Evolutionary conservation across 306 rosid species (phyloP).

Genomic region (Cicer pinnatifidum): DNA sequence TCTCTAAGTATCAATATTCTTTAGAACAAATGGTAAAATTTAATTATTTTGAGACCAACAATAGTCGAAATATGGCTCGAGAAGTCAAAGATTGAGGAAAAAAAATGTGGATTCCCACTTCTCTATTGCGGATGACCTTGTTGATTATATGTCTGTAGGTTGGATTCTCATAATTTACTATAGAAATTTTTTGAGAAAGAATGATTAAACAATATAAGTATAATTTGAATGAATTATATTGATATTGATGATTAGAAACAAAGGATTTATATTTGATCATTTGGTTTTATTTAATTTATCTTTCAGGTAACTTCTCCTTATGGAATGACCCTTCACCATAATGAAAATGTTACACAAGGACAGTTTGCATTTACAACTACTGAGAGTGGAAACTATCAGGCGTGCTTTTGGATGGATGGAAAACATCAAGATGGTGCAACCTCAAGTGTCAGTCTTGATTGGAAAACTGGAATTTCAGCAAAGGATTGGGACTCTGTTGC

Average conservation of each 20-base stretch:
- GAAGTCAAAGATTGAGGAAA: no score
- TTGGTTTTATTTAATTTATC: not conserved
- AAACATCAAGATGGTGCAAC: conserved; percentile 40
- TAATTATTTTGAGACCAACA: no score
- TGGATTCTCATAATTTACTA: no score
- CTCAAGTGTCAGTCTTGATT: conserved; percentile 50
- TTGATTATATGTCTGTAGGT: no score
- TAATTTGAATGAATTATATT: not conserved
- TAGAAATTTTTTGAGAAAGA: no score
- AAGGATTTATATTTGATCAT: conserved; percentile 2
- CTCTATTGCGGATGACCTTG: no score
- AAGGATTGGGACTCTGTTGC: conserved; percentile 64
- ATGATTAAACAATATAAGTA: not conserved
- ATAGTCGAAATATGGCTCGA: no score
- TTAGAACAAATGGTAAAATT: no score
- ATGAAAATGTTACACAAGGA: conserved; percentile 58
- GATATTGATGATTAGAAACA: not conserved
- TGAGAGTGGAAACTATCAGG: conserved; percentile 55
- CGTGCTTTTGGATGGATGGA: conserved; percentile 53
- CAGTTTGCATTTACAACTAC: conserved; percentile 60
- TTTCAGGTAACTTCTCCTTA: conserved; percentile 58
- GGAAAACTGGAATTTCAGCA: conserved; percentile 58
- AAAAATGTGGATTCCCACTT: no score
- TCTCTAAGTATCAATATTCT: no score
- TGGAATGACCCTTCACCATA: conserved; percentile 54